These are phyloP conservation scores for Myriosclerotinia scirpicola DNA, from an alignment of 2,329 filamentous ascomycete species.

Conservation along the genomic window DNA sequence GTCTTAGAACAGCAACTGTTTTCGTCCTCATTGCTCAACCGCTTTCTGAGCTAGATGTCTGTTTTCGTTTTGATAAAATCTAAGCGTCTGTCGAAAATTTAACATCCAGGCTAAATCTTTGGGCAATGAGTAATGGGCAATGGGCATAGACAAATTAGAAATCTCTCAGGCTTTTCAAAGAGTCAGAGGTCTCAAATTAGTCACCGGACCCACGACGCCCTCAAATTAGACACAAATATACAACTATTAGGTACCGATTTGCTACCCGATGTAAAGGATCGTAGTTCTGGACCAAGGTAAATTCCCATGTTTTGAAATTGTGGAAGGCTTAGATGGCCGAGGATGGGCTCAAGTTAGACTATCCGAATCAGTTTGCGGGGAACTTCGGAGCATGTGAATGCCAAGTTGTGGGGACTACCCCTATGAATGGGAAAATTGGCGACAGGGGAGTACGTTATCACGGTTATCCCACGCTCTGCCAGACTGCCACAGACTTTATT, in stretches of 20 bases:
- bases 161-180: too few species aligned
- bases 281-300: background rate
- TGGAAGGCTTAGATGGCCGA: background rate
- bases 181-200: constrained; percentile 4
- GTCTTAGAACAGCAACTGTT: constrained; percentile 16
- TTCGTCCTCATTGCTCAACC: constrained; percentile 6
- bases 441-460: background rate
- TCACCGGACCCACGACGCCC: background rate
- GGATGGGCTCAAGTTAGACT: constrained; percentile 1
- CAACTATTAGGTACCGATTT: constrained; percentile 9
- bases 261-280: background rate
- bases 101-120: background rate
- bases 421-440: constrained; percentile 7
- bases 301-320: background rate
- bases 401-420: constrained; percentile 18
- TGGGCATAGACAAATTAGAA: background rate
- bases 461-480: background rate
- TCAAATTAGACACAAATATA: background rate
- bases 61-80: constrained; percentile 15
- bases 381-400: constrained; percentile 25
- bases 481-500: too few species aligned
- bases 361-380: constrained; percentile 22
- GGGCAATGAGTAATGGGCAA: too few species aligned
- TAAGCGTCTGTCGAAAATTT: background rate
- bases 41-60: background rate